Percentiles rank a stretch among this genome's conserved stretches.
Evolutionary conservation across 768 basidiomycete species (phyloP).

Genomic region (Naganishia vishniacii): DNA sequence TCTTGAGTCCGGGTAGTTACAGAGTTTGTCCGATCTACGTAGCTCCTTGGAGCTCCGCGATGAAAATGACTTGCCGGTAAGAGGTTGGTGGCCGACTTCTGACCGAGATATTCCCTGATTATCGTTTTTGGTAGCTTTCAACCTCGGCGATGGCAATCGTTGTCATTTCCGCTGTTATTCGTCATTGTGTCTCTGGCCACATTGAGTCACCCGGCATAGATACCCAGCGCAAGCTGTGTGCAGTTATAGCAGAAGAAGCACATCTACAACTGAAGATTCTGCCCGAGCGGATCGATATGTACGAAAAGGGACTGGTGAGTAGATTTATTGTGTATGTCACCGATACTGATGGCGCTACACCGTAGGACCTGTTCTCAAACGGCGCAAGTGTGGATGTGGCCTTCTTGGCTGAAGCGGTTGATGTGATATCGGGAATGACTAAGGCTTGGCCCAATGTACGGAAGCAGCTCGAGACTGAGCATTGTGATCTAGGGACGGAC

Average conservation of each 20-base stretch:
- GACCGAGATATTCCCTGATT: no score
- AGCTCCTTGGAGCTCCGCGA: background rate
- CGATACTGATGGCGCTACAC: background rate
- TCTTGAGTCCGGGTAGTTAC: background rate
- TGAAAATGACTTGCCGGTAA: background rate
- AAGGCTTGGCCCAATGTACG: slow-evolving; percentile 1
- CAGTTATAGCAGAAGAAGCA: slow-evolving; percentile 12
- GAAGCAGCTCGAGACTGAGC: background rate
- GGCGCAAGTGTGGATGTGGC: background rate
- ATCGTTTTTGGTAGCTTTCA: no score
- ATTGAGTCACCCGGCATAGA: background rate
- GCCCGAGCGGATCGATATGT: slow-evolving; percentile 32
- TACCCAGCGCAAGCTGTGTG: background rate
- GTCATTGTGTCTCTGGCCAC: background rate
- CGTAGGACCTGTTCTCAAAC: background rate
- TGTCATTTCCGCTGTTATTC: background rate
- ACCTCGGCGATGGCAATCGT: slow-evolving; percentile 11
- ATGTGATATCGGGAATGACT: background rate
- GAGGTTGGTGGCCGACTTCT: background rate
- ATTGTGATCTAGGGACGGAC: background rate
- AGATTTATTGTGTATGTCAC: background rate
- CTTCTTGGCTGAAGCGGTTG: background rate
- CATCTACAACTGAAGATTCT: slow-evolving; percentile 2
- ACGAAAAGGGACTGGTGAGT: slow-evolving; percentile 38
- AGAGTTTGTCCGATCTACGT: background rate